Conservation (phyloP, 177 flowering plant genomes). For the Vitis hybrid region DNA sequence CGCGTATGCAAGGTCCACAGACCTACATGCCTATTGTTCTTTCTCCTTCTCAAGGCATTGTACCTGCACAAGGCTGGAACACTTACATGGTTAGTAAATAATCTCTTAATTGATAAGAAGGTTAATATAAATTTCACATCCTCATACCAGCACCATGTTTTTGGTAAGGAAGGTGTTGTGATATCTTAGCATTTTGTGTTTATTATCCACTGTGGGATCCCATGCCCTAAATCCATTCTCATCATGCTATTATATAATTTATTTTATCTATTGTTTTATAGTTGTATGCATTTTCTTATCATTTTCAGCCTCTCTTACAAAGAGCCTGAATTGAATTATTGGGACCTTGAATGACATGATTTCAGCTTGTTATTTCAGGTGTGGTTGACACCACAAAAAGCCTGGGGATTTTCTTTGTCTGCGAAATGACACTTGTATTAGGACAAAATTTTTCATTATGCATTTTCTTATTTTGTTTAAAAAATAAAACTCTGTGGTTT, state of each 20-base stretch:
- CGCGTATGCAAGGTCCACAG: conserved; percentile 41
- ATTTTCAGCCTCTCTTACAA: neutral
- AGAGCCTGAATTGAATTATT: neutral
- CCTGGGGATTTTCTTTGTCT: neutral
- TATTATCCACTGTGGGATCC: neutral
- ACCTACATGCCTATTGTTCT: conserved; percentile 53
- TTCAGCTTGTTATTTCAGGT: neutral
- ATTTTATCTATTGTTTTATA: neutral
- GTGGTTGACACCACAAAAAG: neutral
- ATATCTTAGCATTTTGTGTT: neutral
- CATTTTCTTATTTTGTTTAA: too few relatives aligned
- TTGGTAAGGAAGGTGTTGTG: neutral
- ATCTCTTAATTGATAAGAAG: neutral
- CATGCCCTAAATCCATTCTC: neutral
- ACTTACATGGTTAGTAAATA: conserved; percentile 55
- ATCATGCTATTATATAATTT: neutral
- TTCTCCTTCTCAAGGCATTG: conserved; percentile 56
- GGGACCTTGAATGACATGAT: neutral
- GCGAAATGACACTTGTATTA: neutral
- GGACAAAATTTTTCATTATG: neutral
- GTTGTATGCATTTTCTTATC: neutral
- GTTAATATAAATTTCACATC: neutral
- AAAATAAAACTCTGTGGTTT: too few relatives aligned
- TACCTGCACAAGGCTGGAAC: conserved; percentile 69
- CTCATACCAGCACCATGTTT: neutral